Evolutionary conservation across 108 stramenopile genomes (phyloP).

Genomic region (Craspedostauros australis): DNA sequence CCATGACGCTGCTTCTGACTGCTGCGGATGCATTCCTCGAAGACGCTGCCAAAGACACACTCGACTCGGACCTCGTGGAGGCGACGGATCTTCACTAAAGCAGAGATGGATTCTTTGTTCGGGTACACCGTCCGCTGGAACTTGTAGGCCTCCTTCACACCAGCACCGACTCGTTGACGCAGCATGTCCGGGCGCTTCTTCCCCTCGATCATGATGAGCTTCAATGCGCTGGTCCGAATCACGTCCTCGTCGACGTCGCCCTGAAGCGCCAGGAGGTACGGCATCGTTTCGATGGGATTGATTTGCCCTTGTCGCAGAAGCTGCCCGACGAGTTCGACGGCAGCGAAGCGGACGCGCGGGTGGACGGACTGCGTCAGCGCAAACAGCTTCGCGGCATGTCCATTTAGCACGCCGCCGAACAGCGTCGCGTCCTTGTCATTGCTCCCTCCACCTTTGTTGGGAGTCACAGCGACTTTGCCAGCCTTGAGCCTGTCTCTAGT

Average conservation of each 20-base stretch:
- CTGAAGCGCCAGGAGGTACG: slow-evolving; percentile 78
- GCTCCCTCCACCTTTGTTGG: slow-evolving; percentile 79
- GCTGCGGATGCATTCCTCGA: slow-evolving; percentile 63
- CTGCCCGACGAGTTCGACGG: slow-evolving; percentile 69
- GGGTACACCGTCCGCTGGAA: slow-evolving; percentile 67
- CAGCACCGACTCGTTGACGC: slow-evolving; percentile 69
- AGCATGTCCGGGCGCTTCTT: slow-evolving; percentile 86
- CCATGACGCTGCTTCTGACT: slow-evolving; percentile 66
- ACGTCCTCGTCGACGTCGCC: slow-evolving; percentile 71
- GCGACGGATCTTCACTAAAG: slow-evolving; percentile 38
- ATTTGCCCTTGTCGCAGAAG: slow-evolving; percentile 87
- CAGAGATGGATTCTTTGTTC: slow-evolving; percentile 41
- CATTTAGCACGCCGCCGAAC: slow-evolving; percentile 71
- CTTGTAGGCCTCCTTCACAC: slow-evolving; percentile 61
- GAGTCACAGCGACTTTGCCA: slow-evolving; percentile 51
- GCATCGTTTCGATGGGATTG: slow-evolving; percentile 84
- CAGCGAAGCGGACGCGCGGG: slow-evolving; percentile 46
- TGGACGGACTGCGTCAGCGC: slow-evolving; percentile 58
- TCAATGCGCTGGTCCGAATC: slow-evolving; percentile 64
- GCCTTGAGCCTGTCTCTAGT: slow-evolving; percentile 72
- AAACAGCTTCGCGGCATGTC: slow-evolving; percentile 66
- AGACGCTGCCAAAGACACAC: slow-evolving; percentile 77
- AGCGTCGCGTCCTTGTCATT: slow-evolving; percentile 85
- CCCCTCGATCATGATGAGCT: slow-evolving; percentile 66
- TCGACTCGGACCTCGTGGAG: slow-evolving; percentile 33